Conservation (phyloP, 148 eudicot species). For the Rhododendron vialii region DNA sequence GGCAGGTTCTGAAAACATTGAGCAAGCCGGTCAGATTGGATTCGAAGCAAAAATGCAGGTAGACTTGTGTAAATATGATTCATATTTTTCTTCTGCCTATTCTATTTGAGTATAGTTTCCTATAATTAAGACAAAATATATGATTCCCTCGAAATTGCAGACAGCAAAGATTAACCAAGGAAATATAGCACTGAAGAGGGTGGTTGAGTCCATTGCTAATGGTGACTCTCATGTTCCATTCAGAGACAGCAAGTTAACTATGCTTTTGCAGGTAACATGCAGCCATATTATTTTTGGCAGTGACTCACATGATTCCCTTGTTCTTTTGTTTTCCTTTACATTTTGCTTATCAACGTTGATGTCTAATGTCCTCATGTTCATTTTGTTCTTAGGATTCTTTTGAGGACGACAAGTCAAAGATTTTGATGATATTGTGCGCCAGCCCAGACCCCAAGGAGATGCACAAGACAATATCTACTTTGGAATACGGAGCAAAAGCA, state of each 20-base stretch:
- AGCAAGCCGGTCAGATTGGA: slow-evolving; percentile 94
- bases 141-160: slow-evolving; percentile 34
- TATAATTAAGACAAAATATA: neutral
- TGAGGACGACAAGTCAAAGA: slow-evolving; percentile 93
- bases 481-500: slow-evolving; percentile 99
- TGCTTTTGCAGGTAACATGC: slow-evolving; percentile 86
- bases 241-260: slow-evolving; percentile 96
- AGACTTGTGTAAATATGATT: neutral
- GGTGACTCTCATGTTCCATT: slow-evolving; percentile 98
- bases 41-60: slow-evolving; percentile 96
- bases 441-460: slow-evolving; percentile 94
- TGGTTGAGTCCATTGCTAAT: slow-evolving; percentile 97
- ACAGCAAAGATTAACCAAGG: slow-evolving; percentile 97
- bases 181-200: slow-evolving; percentile 79
- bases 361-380: neutral
- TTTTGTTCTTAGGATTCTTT: slow-evolving; percentile 67
- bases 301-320: neutral
- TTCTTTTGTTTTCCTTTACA: neutral
- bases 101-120: neutral
- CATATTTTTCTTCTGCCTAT: neutral
- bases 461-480: slow-evolving; percentile 86
- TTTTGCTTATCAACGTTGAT: neutral
- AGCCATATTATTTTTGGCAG: neutral
- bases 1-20: slow-evolving; percentile 99
- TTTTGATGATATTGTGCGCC: slow-evolving; percentile 89